A percentile compares a stretch with the other conserved stretches of the same genome.
Conservation (phyloP, 345 rosid species). For the Sonneratia caseolaris region DNA sequence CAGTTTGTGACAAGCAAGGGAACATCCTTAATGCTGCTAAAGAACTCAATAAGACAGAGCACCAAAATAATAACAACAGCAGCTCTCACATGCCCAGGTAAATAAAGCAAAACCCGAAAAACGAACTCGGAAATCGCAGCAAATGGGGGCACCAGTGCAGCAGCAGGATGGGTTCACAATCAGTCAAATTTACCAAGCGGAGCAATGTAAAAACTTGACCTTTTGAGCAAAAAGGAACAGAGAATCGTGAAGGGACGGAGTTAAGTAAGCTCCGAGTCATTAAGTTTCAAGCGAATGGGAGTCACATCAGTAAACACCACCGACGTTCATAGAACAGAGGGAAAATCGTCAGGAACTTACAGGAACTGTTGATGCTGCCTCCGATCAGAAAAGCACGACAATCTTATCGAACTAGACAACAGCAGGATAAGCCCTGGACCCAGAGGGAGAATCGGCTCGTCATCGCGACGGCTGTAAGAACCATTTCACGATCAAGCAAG, state of each 20-base stretch:
- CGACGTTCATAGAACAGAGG: not conserved
- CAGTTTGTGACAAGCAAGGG: not conserved
- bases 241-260: not conserved
- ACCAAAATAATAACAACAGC: not conserved
- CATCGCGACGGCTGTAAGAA: not conserved
- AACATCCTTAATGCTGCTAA: not conserved
- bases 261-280: not conserved
- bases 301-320: not conserved
- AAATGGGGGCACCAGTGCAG: not conserved
- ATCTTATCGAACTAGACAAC: not conserved
- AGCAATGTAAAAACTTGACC: not conserved
- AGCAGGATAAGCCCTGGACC: not conserved
- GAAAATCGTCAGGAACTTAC: not conserved
- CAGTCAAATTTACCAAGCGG: not conserved
- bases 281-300: not conserved
- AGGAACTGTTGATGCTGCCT: not conserved
- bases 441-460: not conserved
- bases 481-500: not conserved
- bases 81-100: not conserved
- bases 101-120: not conserved
- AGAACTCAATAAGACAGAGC: not conserved
- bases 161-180: not conserved
- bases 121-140: conserved; percentile 1
- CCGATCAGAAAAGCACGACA: not conserved
- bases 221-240: not conserved